phyloP scores from a whole-genome alignment of 1,139 yeast genomes.

The Protomyces pachydermus region DNA sequence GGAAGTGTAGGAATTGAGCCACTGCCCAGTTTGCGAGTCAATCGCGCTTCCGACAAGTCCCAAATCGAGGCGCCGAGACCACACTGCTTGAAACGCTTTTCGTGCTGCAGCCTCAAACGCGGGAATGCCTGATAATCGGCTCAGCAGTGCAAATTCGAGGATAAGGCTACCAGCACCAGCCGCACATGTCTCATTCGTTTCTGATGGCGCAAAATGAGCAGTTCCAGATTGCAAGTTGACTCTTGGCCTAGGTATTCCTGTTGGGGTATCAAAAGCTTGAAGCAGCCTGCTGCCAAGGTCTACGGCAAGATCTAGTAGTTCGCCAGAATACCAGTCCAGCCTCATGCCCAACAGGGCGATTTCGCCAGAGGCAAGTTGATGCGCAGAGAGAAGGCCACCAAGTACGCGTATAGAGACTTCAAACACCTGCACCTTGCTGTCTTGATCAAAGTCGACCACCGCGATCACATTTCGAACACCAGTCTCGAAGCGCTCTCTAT shows the following conservation, averaged over 20 bases:
- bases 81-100: conserved; percentile 61
- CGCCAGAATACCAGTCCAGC: conserved; percentile 53
- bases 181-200: conserved; percentile 75
- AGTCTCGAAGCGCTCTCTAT: conserved; percentile 51
- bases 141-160: conserved; percentile 77
- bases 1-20: conserved; percentile 65
- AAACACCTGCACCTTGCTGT: conserved; percentile 73
- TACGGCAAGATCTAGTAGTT: conserved; percentile 64
- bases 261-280: conserved; percentile 35
- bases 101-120: conserved; percentile 61
- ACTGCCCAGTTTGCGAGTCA: conserved; percentile 53
- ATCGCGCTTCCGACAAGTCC: conserved; percentile 75
- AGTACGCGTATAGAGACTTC: conserved; percentile 92
- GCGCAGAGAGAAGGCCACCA: conserved; percentile 88
- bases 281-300: conserved; percentile 55
- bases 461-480: conserved; percentile 55
- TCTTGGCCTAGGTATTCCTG: conserved; percentile 35
- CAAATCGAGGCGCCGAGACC: conserved; percentile 60
- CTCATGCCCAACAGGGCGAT: conserved; percentile 49
- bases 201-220: conserved; percentile 57
- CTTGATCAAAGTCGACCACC: conserved; percentile 57
- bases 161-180: conserved; percentile 89
- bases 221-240: conserved; percentile 47
- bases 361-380: conserved; percentile 52
- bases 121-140: conserved; percentile 74